Percentiles rank a stretch among this genome's conserved stretches.
These are phyloP conservation scores for Chlamydomonas schloesseri DNA, from an alignment of 139 green algal genomes.

Conservation along the genomic window DNA sequence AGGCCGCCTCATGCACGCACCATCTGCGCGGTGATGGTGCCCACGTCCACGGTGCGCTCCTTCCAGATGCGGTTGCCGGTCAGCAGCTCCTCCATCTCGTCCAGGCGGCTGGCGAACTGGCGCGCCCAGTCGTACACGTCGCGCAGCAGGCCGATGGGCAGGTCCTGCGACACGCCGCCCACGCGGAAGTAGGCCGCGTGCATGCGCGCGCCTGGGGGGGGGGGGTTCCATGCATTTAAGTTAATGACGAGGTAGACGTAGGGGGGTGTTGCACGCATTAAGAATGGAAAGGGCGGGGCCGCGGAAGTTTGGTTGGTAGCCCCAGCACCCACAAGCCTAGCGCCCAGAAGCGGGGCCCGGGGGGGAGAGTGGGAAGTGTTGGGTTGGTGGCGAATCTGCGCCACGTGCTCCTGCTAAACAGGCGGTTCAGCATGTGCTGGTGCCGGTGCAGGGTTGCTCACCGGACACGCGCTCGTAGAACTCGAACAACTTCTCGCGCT, in stretches of 20 bases:
- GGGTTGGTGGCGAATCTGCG: too few species aligned
- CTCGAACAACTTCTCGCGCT: slow-evolving; percentile 91
- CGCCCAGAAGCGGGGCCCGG: too few species aligned
- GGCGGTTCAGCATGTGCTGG: too few species aligned
- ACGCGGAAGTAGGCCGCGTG: slow-evolving; percentile 88
- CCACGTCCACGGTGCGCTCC: slow-evolving; percentile 89
- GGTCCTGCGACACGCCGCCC: slow-evolving; percentile 76
- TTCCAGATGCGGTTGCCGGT: slow-evolving; percentile 92
- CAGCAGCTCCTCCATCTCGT: slow-evolving; percentile 93
- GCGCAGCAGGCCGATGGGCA: slow-evolving; percentile 84
- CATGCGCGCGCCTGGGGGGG: slow-evolving; percentile 24
- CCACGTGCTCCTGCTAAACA: too few species aligned
- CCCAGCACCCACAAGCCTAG: too few species aligned
- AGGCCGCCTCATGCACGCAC: slow-evolving; percentile 39
- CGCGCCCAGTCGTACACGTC: slow-evolving; percentile 87
- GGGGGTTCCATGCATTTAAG: too few species aligned
- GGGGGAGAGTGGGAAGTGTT: too few species aligned
- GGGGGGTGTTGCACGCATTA: too few species aligned
- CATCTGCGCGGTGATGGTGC: slow-evolving; percentile 84
- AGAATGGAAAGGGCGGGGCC: neutral
- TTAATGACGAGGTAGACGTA: too few species aligned
- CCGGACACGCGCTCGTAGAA: slow-evolving; percentile 86
- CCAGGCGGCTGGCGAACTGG: slow-evolving; percentile 85
- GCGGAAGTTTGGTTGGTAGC: too few species aligned
- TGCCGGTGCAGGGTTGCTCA: too few species aligned